phyloP scores from a whole-genome alignment of 108 stramenopile species.

The Mayamaea pseudoterrestris region DNA sequence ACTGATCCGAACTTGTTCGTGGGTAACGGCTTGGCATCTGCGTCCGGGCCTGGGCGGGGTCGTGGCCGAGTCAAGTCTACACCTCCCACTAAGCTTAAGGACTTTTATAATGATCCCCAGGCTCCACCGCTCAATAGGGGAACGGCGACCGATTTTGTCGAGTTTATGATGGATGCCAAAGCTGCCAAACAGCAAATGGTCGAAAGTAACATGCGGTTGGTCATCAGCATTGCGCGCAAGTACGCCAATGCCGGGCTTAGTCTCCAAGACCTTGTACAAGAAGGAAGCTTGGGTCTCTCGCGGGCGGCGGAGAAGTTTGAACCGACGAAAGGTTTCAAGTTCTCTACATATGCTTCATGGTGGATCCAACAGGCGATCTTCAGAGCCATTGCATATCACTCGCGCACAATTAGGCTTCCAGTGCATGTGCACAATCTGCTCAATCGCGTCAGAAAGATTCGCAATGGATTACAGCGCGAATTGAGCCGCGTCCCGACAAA shows the following conservation, averaged over 20 bases:
- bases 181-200: constrained; percentile 88
- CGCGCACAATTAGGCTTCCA: constrained; percentile 81
- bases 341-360: constrained; percentile 96
- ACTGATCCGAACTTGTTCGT: constrained; percentile 71
- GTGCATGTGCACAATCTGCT: constrained; percentile 91
- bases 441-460: constrained; percentile 64
- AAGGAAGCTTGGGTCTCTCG: constrained; percentile 84
- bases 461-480: constrained; percentile 40
- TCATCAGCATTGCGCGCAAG: constrained; percentile 81
- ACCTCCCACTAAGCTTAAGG: constrained; percentile 35
- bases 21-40: constrained; percentile 62
- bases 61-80: constrained; percentile 62
- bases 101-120: constrained; percentile 46
- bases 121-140: constrained; percentile 50
- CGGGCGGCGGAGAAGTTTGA: constrained; percentile 94
- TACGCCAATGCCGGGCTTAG: constrained; percentile 79
- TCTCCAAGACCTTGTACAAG: constrained; percentile 79
- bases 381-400: constrained; percentile 90
- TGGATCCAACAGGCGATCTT: constrained; percentile 95
- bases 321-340: constrained; percentile 85
- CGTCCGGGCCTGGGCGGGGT: constrained; percentile 56
- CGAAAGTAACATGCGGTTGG: constrained; percentile 86
- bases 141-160: constrained; percentile 52
- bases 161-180: constrained; percentile 55
- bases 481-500: constrained; percentile 77